phyloP scores from a whole-genome alignment of 192 early-diverging fungal species.

The Gryganskiella cystojenkinii region DNA sequence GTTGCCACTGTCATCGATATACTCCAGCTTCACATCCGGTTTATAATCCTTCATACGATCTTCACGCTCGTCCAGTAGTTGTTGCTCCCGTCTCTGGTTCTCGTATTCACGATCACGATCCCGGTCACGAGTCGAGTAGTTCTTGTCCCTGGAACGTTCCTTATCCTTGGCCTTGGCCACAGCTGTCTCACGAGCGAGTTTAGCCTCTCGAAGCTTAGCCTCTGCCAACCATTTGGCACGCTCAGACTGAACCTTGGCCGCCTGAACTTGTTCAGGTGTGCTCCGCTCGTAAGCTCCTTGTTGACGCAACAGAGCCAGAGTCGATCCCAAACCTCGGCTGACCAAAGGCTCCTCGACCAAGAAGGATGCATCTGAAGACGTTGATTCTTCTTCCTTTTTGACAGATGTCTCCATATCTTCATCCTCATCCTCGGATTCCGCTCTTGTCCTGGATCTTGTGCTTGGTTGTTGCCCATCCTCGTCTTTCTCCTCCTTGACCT shows the following conservation, averaged over 20 bases:
- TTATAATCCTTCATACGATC: constrained; percentile 91
- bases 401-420: constrained; percentile 25
- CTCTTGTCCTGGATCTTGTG: constrained; percentile 12
- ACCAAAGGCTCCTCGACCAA: constrained; percentile 84
- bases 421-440: constrained; percentile 35
- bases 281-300: constrained; percentile 75
- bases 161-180: constrained; percentile 72
- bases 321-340: constrained; percentile 81
- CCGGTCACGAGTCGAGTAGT: constrained; percentile 50
- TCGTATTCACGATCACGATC: constrained; percentile 62
- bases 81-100: constrained; percentile 66
- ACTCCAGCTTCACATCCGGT: constrained; percentile 90
- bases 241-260: constrained; percentile 70
- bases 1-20: constrained; percentile 90
- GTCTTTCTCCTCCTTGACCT: constrained; percentile 36
- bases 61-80: constrained; percentile 76
- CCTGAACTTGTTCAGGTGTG: constrained; percentile 73
- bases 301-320: constrained; percentile 82
- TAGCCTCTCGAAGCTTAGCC: constrained; percentile 67
- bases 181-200: constrained; percentile 70
- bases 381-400: constrained; percentile 27
- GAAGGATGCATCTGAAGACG: not conserved
- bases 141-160: constrained; percentile 62
- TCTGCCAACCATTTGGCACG: constrained; percentile 79
- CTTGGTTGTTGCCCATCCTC: constrained; percentile 10